A percentile compares a stretch with the other conserved stretches of the same genome.
phyloP scores from a whole-genome alignment of 2,329 filamentous ascomycete genomes.

The Didymella sp. region DNA sequence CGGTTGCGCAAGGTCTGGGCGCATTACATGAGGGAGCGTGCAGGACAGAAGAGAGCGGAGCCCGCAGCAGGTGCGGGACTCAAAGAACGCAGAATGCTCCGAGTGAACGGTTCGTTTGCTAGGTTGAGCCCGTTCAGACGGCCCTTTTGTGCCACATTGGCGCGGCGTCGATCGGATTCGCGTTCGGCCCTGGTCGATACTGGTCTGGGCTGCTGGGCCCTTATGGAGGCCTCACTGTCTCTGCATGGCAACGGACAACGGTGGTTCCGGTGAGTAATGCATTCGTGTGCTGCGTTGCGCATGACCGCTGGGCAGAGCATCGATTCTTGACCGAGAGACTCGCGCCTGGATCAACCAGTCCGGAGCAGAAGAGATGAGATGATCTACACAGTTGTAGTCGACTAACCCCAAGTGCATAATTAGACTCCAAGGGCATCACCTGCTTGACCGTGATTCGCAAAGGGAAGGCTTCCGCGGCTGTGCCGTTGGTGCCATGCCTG shows the following conservation, averaged over 20 bases:
- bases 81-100: slow-evolving; percentile 28
- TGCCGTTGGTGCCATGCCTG: background rate
- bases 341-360: background rate
- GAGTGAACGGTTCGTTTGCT: slow-evolving; percentile 28
- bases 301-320: background rate
- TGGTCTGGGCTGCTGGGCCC: slow-evolving; percentile 9
- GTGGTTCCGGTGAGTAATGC: background rate
- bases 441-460: slow-evolving; percentile 3
- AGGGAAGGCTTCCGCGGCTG: background rate
- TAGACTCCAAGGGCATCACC: slow-evolving; percentile 7
- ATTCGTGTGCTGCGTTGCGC: slow-evolving; percentile 2
- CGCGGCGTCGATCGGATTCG: slow-evolving; percentile 24
- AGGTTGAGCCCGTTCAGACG: slow-evolving; percentile 20
- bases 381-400: slow-evolving; percentile 7
- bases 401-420: slow-evolving; percentile 8
- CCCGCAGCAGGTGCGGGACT: slow-evolving; percentile 24
- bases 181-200: slow-evolving; percentile 20
- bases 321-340: background rate
- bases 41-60: slow-evolving; percentile 24
- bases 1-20: slow-evolving; percentile 33
- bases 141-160: slow-evolving; percentile 27
- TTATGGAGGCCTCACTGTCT: slow-evolving; percentile 2
- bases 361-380: slow-evolving; percentile 7
- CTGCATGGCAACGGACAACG: background rate
- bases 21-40: slow-evolving; percentile 37